Evolutionary conservation across 2,329 filamentous ascomycete genomes (phyloP), one percentile per base, ranked within the genome.

Genomic region (Ceratocystiopsis brevicomis): DNA sequence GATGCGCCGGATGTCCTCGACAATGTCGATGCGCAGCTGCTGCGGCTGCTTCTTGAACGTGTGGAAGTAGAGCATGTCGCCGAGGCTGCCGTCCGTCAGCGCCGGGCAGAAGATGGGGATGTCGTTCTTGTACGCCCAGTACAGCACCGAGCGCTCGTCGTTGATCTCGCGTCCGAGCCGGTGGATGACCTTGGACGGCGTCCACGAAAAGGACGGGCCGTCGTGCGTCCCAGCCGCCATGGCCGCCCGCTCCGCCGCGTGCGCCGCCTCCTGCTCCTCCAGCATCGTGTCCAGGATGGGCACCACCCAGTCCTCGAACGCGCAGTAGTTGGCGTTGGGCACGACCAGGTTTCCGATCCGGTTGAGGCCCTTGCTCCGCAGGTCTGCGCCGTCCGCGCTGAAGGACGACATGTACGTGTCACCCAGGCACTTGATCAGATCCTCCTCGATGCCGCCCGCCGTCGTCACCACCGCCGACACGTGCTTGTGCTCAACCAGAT

Each of bases 41-140:
- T 67, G 64, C 4, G 88, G 88, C 2, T 83, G 87, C 0, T 83
- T 64, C 59, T 88, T 90, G 72, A 86, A 98, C 1, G 87, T 93
- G 64, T 98, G 88, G 60, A 98, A 96, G 63, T 95, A 96, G 37
- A 98, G 68, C 90, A 98, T 98, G 59, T 98, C 90, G 6, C 90
- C 90, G 17, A 98, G 63, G 53, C 84, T 93, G 16, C 90, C 90
- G 56, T 98, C 90, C 0, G 90, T 98, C 53, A 98, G 66, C 6
- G 90, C 90, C 0, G 90, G 90, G 56, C 88, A 96, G 66, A 98
- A 98, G 15, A 98, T 81, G 1, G 90, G 90, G 45, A 98, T 96
- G 58, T 90, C 68, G 63, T 98, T 96, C 64, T 87, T 90, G 65
- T 81, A 92, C 1, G 88, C 88, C 90, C 90, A 98, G 66, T 96